A percentile compares a stretch with the other conserved stretches of the same genome.
These are phyloP conservation scores for Penicillium expansum DNA, from an alignment of 2,329 filamentous ascomycete genomes.

Conservation along the genomic window DNA sequence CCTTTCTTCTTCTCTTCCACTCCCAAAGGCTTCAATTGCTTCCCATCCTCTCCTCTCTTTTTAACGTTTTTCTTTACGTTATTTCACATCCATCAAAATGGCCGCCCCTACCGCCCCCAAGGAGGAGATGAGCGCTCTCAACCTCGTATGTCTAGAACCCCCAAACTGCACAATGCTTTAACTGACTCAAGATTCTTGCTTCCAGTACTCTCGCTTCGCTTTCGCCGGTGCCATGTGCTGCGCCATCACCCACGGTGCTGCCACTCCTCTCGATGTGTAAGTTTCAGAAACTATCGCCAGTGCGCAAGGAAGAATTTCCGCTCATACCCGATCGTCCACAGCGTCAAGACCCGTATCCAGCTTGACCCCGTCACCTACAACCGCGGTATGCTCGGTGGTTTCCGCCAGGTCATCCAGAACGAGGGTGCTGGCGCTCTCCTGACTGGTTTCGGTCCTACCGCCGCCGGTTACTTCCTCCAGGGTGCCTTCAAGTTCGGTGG, in stretches of 20 bases:
- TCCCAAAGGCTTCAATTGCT: constrained; percentile 16
- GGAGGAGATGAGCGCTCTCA: constrained; percentile 60
- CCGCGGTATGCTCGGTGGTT: constrained; percentile 79
- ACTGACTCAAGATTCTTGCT: not conserved
- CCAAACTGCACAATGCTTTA: constrained; percentile 49
- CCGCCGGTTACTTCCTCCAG: constrained; percentile 90
- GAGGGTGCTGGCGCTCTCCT: constrained; percentile 84
- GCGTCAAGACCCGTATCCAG: constrained; percentile 95
- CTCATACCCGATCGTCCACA: constrained; percentile 37
- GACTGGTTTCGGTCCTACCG: constrained; percentile 81
- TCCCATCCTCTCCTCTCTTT: constrained; percentile 15
- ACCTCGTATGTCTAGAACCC: constrained; percentile 48
- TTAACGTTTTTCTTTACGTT: constrained; percentile 14
- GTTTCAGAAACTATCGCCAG: constrained; percentile 43
- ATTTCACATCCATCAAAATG: constrained; percentile 35
- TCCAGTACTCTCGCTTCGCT: constrained; percentile 73
- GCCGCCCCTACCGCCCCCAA: constrained; percentile 46
- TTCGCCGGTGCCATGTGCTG: constrained; percentile 98
- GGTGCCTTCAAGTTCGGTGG: constrained; percentile 91
- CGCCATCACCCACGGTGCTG: constrained; percentile 92
- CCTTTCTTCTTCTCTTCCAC: constrained; percentile 18
- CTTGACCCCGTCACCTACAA: constrained; percentile 88
- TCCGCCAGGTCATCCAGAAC: constrained; percentile 77
- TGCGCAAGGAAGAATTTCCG: not conserved
- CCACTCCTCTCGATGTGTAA: constrained; percentile 99